phyloP scores from a whole-genome alignment of 192 early-diverging fungal species.

The Coemansia umbellata region DNA sequence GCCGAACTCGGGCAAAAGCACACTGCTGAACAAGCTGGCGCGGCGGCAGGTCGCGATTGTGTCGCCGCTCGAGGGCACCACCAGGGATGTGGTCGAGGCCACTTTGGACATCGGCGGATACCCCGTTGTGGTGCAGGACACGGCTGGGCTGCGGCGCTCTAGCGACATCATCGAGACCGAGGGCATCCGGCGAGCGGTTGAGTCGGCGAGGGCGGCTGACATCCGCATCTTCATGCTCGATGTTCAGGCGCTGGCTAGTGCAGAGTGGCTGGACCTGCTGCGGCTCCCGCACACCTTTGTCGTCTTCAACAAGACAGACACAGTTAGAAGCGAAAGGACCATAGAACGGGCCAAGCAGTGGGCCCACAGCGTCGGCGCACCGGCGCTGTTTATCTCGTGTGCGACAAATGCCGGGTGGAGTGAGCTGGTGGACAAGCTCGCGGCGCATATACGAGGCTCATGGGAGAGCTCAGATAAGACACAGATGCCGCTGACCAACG shows the following conservation, averaged over 20 bases:
- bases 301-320: slow-evolving; percentile 64
- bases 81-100: slow-evolving; percentile 70
- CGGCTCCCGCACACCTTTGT: slow-evolving; percentile 56
- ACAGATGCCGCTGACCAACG: slow-evolving; percentile 61
- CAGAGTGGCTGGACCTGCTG: slow-evolving; percentile 18
- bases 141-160: slow-evolving; percentile 59
- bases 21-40: slow-evolving; percentile 62
- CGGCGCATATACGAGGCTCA: slow-evolving; percentile 12
- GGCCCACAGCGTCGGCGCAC: not conserved
- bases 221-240: slow-evolving; percentile 64
- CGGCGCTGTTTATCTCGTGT: slow-evolving; percentile 23
- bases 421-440: slow-evolving; percentile 20
- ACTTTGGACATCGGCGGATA: slow-evolving; percentile 71
- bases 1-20: slow-evolving; percentile 77
- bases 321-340: not conserved
- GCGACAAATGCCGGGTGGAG: slow-evolving; percentile 19
- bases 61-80: slow-evolving; percentile 70
- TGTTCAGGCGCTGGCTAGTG: not conserved
- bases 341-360: not conserved
- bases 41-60: slow-evolving; percentile 73
- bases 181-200: slow-evolving; percentile 61
- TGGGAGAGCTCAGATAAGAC: slow-evolving; percentile 17
- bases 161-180: slow-evolving; percentile 66
- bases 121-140: slow-evolving; percentile 71
- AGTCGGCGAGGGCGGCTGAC: slow-evolving; percentile 53